Evolutionary conservation across 108 stramenopile genomes (phyloP), one percentile per base, ranked within the genome.

Genomic region (Skeletonema menzelii): DNA sequence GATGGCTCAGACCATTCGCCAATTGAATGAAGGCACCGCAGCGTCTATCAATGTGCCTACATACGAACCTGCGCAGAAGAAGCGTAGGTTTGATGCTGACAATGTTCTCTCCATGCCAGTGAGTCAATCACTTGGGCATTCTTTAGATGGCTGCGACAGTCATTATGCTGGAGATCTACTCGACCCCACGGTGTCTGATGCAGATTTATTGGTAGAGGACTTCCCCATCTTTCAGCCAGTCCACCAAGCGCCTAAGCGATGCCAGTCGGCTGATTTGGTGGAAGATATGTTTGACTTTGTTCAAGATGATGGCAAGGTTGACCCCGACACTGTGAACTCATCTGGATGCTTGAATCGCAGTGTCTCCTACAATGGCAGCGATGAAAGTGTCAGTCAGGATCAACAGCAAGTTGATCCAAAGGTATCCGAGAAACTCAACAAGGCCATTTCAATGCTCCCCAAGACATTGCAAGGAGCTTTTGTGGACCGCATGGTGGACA

Each of bases 401-500:
- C 60, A 72, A 49, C 19, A 37, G 5, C 6, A 49, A 40, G 27
- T 73, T 10, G 81, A 82, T 37, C 80, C 80, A 20, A 67, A 62
- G 26, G 70, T 87, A 19, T 66, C 77, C 5, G 27, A 76, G 49
- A 87, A 87, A 60, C 63, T 90, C 14, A 77, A 82, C 31, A 70
- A 79, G 12, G 83, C 88, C 11, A 32, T 90, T 0, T 63, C 73
- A n/a, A 59, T 68, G 35, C 85, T 89, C 44, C 88, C 88, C 11
- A 74, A 85, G 55, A 31, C 77, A 44, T 40, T 87, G 40, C 86
- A 87, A 58, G 83, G 84, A 44, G 30, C 85, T 30, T 89, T 87
- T 70, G 86, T 89, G 11, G 88, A 89, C 37, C 74, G 88, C 12
- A 60, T 87, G 24, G 84, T 87, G 0, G 67, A 63, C 47, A 75